Conservation (phyloP, 352 stramenopile genomes). For the Phytophthora boehmeriae region DNA sequence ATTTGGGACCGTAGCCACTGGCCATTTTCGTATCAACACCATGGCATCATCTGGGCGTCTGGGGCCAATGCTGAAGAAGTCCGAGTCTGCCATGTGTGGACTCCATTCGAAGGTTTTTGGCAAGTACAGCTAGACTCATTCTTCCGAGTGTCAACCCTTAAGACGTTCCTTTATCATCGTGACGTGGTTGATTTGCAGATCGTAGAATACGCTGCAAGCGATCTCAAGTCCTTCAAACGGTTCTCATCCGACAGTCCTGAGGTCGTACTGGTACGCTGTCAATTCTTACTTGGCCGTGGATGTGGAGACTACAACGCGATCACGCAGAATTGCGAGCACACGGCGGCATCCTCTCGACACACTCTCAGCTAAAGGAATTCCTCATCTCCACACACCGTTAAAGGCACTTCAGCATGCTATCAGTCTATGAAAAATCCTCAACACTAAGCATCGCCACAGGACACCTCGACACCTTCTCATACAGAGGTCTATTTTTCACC, state of each 20-base stretch:
- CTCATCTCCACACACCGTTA: too few relatives aligned
- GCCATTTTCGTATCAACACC: slow-evolving; percentile 62
- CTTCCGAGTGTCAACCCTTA: slow-evolving; percentile 61
- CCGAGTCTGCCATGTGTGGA: slow-evolving; percentile 66
- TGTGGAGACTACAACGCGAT: slow-evolving; percentile 67
- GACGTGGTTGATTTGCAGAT: slow-evolving; percentile 39
- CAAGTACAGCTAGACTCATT: slow-evolving; percentile 59
- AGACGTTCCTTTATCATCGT: slow-evolving; percentile 60
- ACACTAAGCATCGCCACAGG: too few relatives aligned
- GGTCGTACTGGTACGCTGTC: slow-evolving; percentile 60
- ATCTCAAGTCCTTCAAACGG: slow-evolving; percentile 45
- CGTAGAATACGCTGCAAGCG: slow-evolving; percentile 60
- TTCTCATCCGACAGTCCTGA: slow-evolving; percentile 50
- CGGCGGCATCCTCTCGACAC: too few relatives aligned
- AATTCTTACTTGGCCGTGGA: slow-evolving; percentile 53
- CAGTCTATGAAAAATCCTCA: too few relatives aligned
- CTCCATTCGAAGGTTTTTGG: slow-evolving; percentile 42
- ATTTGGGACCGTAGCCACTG: slow-evolving; percentile 52
- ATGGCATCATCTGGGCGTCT: slow-evolving; percentile 55
- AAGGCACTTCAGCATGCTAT: too few relatives aligned
- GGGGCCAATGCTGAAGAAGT: slow-evolving; percentile 43
- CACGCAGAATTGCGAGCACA: too few relatives aligned
- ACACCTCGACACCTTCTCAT: too few relatives aligned
- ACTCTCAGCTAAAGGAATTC: too few relatives aligned
- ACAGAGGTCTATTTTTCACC: too few relatives aligned